Evolutionary conservation across 371 early-diverging fungal genomes (phyloP).

Genomic region (Fennellomyces sp.): DNA sequence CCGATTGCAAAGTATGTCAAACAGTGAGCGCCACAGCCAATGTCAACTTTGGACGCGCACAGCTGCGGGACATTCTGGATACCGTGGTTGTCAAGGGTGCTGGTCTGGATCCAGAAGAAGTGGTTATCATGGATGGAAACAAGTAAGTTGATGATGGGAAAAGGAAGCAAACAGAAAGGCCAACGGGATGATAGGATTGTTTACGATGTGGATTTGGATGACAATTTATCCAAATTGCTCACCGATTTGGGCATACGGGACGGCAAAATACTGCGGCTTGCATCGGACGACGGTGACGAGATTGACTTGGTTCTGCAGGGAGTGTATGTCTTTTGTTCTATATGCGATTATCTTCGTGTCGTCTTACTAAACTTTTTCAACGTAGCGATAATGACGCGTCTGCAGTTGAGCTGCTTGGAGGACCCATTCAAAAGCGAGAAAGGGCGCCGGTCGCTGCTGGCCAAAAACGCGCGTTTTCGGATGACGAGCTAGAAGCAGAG

Average conservation of each 20-base stretch:
- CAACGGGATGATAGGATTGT: slow-evolving; percentile 56
- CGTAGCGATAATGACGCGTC: background rate
- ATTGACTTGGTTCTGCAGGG: slow-evolving; percentile 41
- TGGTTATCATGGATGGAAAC: slow-evolving; percentile 55
- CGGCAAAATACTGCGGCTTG: slow-evolving; percentile 60
- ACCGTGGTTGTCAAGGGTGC: slow-evolving; percentile 35
- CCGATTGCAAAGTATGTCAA: slow-evolving; percentile 61
- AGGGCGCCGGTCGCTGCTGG: background rate
- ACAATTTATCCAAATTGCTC: slow-evolving; percentile 68
- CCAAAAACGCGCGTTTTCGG: background rate
- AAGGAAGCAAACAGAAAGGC: background rate
- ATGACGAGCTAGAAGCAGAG: background rate
- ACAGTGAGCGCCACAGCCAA: slow-evolving; percentile 46
- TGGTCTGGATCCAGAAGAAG: slow-evolving; percentile 47
- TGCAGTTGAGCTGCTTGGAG: slow-evolving; percentile 1
- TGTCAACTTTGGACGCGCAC: slow-evolving; percentile 47
- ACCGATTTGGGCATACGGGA: slow-evolving; percentile 59
- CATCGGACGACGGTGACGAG: slow-evolving; percentile 48
- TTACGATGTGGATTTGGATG: slow-evolving; percentile 92
- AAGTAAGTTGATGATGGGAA: slow-evolving; percentile 39
- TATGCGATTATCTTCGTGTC: background rate
- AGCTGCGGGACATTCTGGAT: slow-evolving; percentile 56
- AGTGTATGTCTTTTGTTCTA: slow-evolving; percentile 22
- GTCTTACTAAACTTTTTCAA: background rate
- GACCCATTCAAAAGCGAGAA: background rate